These are phyloP conservation scores for Phaseolus lunatus DNA, from an alignment of 306 rosid species.

Conservation along the genomic window DNA sequence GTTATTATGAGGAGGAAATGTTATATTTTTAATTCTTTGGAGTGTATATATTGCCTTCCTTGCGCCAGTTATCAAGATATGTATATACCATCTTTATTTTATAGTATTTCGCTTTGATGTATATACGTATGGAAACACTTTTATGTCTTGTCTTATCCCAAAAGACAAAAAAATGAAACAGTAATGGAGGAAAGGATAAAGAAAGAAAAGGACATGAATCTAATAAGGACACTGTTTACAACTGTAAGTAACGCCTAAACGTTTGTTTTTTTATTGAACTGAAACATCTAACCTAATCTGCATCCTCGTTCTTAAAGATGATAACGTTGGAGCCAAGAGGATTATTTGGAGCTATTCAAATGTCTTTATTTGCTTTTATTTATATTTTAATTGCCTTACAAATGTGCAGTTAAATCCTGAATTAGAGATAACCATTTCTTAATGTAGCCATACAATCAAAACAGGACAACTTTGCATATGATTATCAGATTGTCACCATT, in stretches of 20 bases:
- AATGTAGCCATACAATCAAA: conserved; percentile 43
- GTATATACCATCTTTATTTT: neutral
- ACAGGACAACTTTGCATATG: conserved; percentile 43
- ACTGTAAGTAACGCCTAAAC: conserved; percentile 37
- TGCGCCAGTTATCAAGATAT: conserved; percentile 17
- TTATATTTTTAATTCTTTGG: neutral
- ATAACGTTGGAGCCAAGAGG: conserved; percentile 46
- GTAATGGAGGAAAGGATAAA: neutral
- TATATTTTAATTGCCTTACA: conserved; percentile 18
- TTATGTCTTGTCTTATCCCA: conserved; percentile 19
- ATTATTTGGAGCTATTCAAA: conserved; percentile 21
- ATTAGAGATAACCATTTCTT: conserved; percentile 9
- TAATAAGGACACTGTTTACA: conserved; percentile 40
- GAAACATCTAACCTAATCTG: conserved; percentile 33
- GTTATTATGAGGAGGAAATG: neutral
- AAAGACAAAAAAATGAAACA: conserved; percentile 1
- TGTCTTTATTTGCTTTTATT: conserved; percentile 36
- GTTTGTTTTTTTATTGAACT: conserved; percentile 33
- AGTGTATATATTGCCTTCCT: neutral
- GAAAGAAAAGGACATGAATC: conserved; percentile 29
- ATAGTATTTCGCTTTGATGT: neutral
- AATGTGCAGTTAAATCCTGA: conserved; percentile 18
- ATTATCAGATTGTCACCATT: conserved; percentile 35
- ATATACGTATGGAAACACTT: neutral
- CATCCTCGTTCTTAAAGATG: conserved; percentile 44